Evolutionary conservation across 106 monocot species (phyloP), one percentile per base, ranked within the genome.

Genomic region (Apostasia ramifera): DNA sequence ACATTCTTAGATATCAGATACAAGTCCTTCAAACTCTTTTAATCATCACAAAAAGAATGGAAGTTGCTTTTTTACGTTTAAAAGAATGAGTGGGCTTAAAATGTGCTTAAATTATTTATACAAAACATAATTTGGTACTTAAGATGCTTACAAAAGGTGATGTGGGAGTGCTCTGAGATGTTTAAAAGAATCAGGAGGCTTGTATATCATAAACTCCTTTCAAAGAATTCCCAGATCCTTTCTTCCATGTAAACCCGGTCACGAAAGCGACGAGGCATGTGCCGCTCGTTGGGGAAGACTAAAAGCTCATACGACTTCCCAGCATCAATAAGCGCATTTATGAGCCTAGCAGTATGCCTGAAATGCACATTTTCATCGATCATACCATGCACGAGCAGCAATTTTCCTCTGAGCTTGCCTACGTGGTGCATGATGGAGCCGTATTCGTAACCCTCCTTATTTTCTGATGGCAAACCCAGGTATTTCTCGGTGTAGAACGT

Each of bases 361-460:
- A 98, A 98, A 75, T 92, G 97, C 48, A 98, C 97, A 53, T 98
- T 98, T 66, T 98, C 97, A 57, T 98, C 97, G 1, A 92, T 85
- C 92, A 92, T 92, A 10, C 92, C 92, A 63, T 98, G 97, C 2
- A 98, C 83, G 0, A 98, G 79, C 61, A 98, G 66, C 12, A 98
- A 60, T 66, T 87, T 98, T 50, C 90, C 98, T 49, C 78, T 69
- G 3, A 98, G 66, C 10, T 78, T 87, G 43, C 73, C 75, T 37
- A 80, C 85, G 67, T 92, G 90, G 53, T 90, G 83, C 92, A 98
- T 88, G 58, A 93, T 70, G 6, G 92, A 98, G 4, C 87, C 81
- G 13, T 70, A 76, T 11, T 81, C 71, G 7, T 98, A 98, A 2
- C 42, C 74, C 40, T 71, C 64, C 0, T 64, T 69, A 49, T 88